phyloP scores from a whole-genome alignment of 768 basidiomycete genomes.

The Daedaleopsis sinensis region DNA sequence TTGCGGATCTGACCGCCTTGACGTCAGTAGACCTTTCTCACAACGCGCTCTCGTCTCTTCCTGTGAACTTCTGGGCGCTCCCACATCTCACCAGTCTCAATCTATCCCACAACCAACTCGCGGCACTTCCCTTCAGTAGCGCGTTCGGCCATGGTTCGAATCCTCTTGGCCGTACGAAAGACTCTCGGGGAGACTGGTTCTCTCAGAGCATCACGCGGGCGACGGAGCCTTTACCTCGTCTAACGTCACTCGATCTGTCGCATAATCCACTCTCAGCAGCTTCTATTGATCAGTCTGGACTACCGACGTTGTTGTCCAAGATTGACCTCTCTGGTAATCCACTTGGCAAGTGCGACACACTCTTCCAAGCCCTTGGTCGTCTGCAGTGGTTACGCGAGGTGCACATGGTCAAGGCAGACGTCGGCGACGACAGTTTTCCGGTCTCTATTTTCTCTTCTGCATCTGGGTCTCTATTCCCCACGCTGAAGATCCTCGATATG shows the following conservation, averaged over 20 bases:
- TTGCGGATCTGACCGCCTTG: conserved; percentile 69
- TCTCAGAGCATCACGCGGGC: conserved; percentile 63
- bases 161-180: conserved; percentile 38
- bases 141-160: conserved; percentile 46
- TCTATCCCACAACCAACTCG: conserved; percentile 69
- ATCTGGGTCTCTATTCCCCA: conserved; percentile 46
- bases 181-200: conserved; percentile 55
- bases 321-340: conserved; percentile 72
- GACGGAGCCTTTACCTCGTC: conserved; percentile 63
- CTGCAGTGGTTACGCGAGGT: conserved; percentile 61
- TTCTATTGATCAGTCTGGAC: conserved; percentile 49
- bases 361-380: conserved; percentile 50
- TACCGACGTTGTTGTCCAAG: conserved; percentile 60
- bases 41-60: conserved; percentile 66
- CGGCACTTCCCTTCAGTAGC: conserved; percentile 60
- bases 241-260: conserved; percentile 65
- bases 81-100: conserved; percentile 69
- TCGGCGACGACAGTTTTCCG: conserved; percentile 64
- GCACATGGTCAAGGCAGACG: conserved; percentile 54
- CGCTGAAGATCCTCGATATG: conserved; percentile 61
- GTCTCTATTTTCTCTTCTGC: conserved; percentile 35
- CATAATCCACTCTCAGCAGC: conserved; percentile 64
- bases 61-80: conserved; percentile 65
- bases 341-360: conserved; percentile 44
- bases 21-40: conserved; percentile 74